Conservation (phyloP, 495 filamentous ascomycete species). For the Evansstolkia leycettana region DNA sequence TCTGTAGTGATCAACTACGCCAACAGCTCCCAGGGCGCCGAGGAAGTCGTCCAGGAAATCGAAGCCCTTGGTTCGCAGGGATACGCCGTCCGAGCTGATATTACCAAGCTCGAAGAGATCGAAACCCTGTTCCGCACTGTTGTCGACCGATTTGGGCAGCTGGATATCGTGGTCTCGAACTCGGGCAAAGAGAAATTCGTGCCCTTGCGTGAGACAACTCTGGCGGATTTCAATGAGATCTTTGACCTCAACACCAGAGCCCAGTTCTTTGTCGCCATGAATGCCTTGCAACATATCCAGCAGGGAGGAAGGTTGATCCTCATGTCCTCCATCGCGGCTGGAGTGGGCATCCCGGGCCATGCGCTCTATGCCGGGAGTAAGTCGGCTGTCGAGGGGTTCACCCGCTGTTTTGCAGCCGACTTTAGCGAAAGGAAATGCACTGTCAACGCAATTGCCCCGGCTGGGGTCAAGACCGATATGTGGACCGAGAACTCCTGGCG, state of each 20-base stretch:
- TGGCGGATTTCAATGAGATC: constrained; percentile 63
- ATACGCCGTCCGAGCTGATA: constrained; percentile 62
- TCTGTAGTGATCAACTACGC: constrained; percentile 71
- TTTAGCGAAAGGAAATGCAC: too few species aligned
- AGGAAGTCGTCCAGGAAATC: constrained; percentile 52
- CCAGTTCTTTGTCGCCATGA: constrained; percentile 76
- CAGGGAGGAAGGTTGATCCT: too few species aligned
- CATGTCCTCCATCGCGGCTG: too few species aligned
- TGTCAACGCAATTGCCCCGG: too few species aligned
- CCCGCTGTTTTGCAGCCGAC: too few species aligned
- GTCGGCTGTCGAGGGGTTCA: too few species aligned
- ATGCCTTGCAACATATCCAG: constrained; percentile 57
- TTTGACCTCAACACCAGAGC: constrained; percentile 66
- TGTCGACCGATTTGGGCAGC: constrained; percentile 50
- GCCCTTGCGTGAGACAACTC: constrained; percentile 51
- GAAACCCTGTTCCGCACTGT: constrained; percentile 49
- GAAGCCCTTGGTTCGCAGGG: constrained; percentile 45
- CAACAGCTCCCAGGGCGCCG: constrained; percentile 45
- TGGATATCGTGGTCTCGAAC: constrained; percentile 62
- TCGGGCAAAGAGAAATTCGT: constrained; percentile 39
- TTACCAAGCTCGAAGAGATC: constrained; percentile 55
- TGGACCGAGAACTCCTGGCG: too few species aligned
- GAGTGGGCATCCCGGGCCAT: too few species aligned
- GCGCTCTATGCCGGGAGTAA: too few species aligned
- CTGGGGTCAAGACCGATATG: too few species aligned